A percentile compares a stretch with the other conserved stretches of the same genome.
Evolutionary conservation across 208 protist species (phyloP).

Genomic region (Phytomonas sp.): DNA sequence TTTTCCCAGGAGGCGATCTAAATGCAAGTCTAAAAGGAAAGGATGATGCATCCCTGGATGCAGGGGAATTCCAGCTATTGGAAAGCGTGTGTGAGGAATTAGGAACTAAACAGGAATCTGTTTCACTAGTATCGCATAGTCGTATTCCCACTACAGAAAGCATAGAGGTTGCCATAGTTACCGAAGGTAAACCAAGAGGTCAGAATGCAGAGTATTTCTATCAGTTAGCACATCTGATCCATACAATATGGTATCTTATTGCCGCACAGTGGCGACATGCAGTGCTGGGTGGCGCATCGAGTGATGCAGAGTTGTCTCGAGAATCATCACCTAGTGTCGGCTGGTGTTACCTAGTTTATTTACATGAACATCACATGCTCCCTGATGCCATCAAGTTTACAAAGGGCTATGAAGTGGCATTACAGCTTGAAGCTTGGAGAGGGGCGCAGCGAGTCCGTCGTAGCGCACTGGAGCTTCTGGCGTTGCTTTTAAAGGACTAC

Average conservation of each 20-base stretch:
- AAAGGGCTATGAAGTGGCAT: slow-evolving; percentile 21
- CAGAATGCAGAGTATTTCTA: not conserved
- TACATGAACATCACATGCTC: slow-evolving; percentile 27
- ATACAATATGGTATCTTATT: slow-evolving; percentile 40
- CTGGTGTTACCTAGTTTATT: slow-evolving; percentile 46
- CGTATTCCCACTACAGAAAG: not conserved
- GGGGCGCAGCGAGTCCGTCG: slow-evolving; percentile 26
- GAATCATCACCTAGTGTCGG: slow-evolving; percentile 15
- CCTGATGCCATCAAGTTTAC: slow-evolving; percentile 26
- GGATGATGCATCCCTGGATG: not conserved
- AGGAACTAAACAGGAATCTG: not conserved
- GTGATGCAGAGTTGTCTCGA: not conserved
- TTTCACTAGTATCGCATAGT: not conserved
- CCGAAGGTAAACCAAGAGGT: not conserved
- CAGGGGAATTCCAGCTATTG: not conserved
- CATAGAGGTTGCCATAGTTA: not conserved
- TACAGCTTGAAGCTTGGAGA: slow-evolving; percentile 36
- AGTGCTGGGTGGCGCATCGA: not conserved
- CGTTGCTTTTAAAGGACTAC: slow-evolving; percentile 43
- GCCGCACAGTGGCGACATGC: slow-evolving; percentile 21
- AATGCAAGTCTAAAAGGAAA: not conserved
- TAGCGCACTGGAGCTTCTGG: slow-evolving; percentile 44
- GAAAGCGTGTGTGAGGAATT: not conserved
- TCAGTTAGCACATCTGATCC: slow-evolving; percentile 17
- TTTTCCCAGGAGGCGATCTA: not conserved